Base-by-base conservation (phyloP, 1,139 yeast species). In the Saccharomyces hybrid region DNA sequence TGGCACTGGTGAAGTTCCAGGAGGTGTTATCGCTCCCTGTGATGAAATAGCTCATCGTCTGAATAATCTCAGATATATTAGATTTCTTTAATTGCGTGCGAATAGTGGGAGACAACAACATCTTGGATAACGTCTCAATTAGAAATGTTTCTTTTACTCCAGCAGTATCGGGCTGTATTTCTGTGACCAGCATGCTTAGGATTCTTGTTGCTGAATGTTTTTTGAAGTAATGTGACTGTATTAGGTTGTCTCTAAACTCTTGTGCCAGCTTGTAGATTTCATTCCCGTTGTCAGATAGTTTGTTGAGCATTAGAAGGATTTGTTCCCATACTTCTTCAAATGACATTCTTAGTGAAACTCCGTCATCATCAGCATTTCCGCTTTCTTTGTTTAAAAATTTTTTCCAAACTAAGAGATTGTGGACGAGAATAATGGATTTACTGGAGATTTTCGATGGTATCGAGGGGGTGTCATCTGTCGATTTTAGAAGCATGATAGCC, bases 361-460 rank as follows among this genome's bases (percentile, higher is more conserved):
- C 46, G 13, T 54, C 48, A 23, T 55, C 56, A 13, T 50, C 48
- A 6, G 44, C 4, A 5, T 38, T n/a, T 47, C 47, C 9, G 51
- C 31, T 13, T 50, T 44, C 14, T 31, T 34, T 48, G 9, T 48
- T 50, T 46, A 57, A 29, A 14, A 55, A 46, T 4, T 48, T 44
- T 25, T 59, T 58, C 6, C 59, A 42, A 2, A 58, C 51, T 25
- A 66, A 29, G 14, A 65, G 44, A 50, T 65, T 64, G 41, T 61
- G 59, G 7, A 60, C 51, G 27, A 68, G 51, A 4, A 66, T 54
- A 26, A 68, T 52, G 4, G 66, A 61, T 47, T 62, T 64, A 28
- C 61, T 58, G 1, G 64, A 62, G 48, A 67, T 57, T 20, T 59
- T 63, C 11, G 62, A 56, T 14, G 70, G 70, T 13, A 65, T 56